Percentiles rank a stretch among this genome's conserved stretches.
phyloP scores from a whole-genome alignment of 2,329 filamentous ascomycete species.

The Calonectria honghensis region DNA sequence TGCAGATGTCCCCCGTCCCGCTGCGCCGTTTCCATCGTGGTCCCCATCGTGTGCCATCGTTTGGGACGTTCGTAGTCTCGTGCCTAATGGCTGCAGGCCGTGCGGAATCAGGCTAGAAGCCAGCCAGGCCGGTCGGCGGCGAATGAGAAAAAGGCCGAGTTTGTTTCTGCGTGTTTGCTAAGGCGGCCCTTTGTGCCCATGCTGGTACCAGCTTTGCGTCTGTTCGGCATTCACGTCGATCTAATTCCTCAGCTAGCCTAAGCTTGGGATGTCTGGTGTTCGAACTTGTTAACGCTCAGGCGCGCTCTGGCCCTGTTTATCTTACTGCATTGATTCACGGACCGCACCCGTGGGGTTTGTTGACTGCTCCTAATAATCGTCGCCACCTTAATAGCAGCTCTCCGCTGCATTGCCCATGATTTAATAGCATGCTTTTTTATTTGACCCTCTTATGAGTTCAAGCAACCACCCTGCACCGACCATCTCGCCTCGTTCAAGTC shows the following conservation, averaged over 20 bases:
- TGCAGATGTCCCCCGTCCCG: neutral
- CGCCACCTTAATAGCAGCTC: conserved; percentile 18
- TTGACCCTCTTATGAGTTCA: conserved; percentile 18
- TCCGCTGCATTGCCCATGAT: conserved; percentile 14
- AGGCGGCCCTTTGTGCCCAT: conserved; percentile 13
- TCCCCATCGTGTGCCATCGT: neutral
- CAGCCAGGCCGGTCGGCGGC: neutral
- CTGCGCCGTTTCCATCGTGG: conserved; percentile 1
- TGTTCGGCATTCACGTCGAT: conserved; percentile 22
- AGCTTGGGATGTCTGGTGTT: conserved; percentile 21
- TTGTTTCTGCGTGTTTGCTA: conserved; percentile 24
- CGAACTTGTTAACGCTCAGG: conserved; percentile 9
- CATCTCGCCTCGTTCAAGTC: conserved; percentile 9
- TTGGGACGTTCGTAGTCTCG: conserved; percentile 5
- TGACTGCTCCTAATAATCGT: neutral
- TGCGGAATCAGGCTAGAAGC: conserved; percentile 15
- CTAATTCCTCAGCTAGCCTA: conserved; percentile 11
- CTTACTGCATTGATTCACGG: conserved; percentile 33
- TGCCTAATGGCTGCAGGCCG: neutral
- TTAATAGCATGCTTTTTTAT: conserved; percentile 25
- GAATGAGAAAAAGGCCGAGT: conserved; percentile 24
- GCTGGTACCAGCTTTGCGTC: conserved; percentile 16
- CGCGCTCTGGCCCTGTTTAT: conserved; percentile 24
- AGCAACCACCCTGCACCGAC: conserved; percentile 18
- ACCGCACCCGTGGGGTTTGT: conserved; percentile 21